Evolutionary conservation across 1,284 basidiomycete species (phyloP).

Genomic region (Ceratobasidium sp.): DNA sequence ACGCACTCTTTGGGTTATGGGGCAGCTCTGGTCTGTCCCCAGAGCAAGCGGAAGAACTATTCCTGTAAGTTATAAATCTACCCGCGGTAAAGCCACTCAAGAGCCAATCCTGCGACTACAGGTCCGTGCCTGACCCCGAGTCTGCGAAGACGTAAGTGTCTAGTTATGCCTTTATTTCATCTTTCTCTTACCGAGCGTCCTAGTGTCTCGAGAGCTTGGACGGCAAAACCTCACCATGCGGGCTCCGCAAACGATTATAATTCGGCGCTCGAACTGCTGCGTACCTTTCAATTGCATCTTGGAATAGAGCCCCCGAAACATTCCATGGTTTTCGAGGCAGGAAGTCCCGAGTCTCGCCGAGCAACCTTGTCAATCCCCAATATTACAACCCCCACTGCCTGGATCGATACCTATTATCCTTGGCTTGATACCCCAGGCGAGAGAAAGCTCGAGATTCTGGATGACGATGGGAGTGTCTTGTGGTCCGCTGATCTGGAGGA

Average conservation of each 20-base stretch:
- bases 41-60: neutral
- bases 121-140: neutral
- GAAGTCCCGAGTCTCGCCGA: conserved; percentile 69
- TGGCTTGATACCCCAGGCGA: conserved; percentile 80
- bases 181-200: neutral
- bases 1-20: neutral
- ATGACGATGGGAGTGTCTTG: conserved; percentile 61
- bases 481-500: conserved; percentile 78
- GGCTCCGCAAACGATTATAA: conserved; percentile 31
- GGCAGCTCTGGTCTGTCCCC: neutral
- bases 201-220: conserved; percentile 30
- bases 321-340: conserved; percentile 71
- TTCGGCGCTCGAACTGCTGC: conserved; percentile 57
- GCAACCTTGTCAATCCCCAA: conserved; percentile 67
- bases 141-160: conserved; percentile 12
- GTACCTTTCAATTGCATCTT: conserved; percentile 71
- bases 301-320: conserved; percentile 60
- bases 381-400: conserved; percentile 62
- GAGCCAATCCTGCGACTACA: neutral
- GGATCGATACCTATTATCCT: conserved; percentile 87
- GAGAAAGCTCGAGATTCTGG: conserved; percentile 69
- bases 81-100: neutral
- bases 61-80: conserved; percentile 1
- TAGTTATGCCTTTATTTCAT: too few relatives aligned
- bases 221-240: conserved; percentile 23